Percentiles rank a stretch among this genome's conserved stretches.
Conservation (phyloP, 2,329 filamentous ascomycete species). For the Fusarium albosuccineum region DNA sequence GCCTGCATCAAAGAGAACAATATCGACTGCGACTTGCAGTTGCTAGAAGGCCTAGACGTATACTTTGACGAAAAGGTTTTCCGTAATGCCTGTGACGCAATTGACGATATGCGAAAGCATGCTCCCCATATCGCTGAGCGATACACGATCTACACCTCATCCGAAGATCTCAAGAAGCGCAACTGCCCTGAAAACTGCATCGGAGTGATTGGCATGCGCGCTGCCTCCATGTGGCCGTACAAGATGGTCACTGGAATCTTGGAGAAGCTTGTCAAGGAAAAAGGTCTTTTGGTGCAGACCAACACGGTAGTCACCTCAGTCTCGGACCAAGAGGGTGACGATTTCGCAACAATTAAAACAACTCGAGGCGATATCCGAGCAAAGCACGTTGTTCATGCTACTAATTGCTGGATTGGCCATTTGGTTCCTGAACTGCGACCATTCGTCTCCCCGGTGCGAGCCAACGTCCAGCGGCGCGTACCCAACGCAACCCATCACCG, state of each 20-base stretch:
- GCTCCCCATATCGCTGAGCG: neutral
- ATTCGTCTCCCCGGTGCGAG: neutral
- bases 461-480: conserved; percentile 15
- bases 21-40: conserved; percentile 8
- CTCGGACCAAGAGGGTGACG: neutral
- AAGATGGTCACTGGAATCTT: conserved; percentile 18
- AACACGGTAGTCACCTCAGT: neutral
- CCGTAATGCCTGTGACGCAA: conserved; percentile 1
- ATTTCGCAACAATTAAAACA: neutral
- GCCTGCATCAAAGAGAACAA: conserved; percentile 14
- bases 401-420: conserved; percentile 19
- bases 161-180: conserved; percentile 13
- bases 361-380: conserved; percentile 14
- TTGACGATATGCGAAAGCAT: conserved; percentile 15
- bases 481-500: neutral
- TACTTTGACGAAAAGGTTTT: conserved; percentile 25
- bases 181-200: conserved; percentile 10
- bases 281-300: conserved; percentile 9
- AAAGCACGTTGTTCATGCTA: conserved; percentile 15
- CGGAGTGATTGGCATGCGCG: conserved; percentile 18
- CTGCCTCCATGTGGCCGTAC: conserved; percentile 27
- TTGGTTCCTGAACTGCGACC: conserved; percentile 19
- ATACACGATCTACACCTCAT: conserved; percentile 9
- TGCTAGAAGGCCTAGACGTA: conserved; percentile 14
- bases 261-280: conserved; percentile 10